Evolutionary conservation across 208 protist genomes (phyloP), one percentile per base, ranked within the genome.

Genomic region (Trypanosoma grayi): DNA sequence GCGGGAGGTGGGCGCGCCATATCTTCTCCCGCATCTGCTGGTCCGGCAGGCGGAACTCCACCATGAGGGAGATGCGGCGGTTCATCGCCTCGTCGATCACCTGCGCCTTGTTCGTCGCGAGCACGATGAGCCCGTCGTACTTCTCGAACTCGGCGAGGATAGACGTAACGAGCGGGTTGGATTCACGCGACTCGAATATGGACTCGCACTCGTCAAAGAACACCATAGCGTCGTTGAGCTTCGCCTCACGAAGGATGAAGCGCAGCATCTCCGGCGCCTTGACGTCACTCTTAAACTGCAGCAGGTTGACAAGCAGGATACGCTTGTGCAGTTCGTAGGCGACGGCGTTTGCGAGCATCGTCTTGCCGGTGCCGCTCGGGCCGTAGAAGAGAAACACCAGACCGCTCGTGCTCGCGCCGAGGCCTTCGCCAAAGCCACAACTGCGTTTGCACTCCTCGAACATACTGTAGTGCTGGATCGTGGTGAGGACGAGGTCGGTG

Each of bases 181-280:
- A 66, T 44, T 93, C 79, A 34, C 93, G 79, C 18, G 77, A 74
- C 66, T 96, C 87, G 58, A 97, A 97, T 54, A 97, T 75, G 4
- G 62, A 66, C 63, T 97, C 93, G 64, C 93, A 97, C 74, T 97
- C 93, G 66, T 97, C 93, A 55, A 97, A 97, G 60, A 97, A 97
- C 36, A 97, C 75, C 30, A 97, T 83, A 9, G 91, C 87, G 64
- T 97, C 83, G 61, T 83, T 92, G 30, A 97, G 73, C 62, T 93
- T 92, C 9, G 91, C 90, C 68, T 97, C 93, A 33, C 92, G 79
- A 52, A 97, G 97, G 31, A 97, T 67, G 46, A 96, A 97, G 8
- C 83, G 79, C 55, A 97, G 60, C 66, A 92, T 79, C 24, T 96
- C 84, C 14, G 79, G 54, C 18, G 72, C 70, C 59, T 81, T 88